Conservation (phyloP, 768 basidiomycete genomes). For the Paxillus involutus region DNA sequence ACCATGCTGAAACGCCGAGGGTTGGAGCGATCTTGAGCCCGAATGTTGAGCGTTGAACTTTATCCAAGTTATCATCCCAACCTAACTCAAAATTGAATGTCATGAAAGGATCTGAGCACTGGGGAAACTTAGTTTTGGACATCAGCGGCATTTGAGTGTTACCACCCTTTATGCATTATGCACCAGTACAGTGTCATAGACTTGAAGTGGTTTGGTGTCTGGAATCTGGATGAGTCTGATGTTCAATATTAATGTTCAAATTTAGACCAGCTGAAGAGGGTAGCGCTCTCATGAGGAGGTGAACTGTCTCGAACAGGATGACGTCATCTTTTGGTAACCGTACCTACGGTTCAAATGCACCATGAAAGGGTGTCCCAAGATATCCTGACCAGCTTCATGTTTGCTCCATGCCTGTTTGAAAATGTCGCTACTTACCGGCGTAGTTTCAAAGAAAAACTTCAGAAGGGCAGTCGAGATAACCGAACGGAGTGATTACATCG, state of each 20-base stretch:
- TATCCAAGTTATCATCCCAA: too few relatives aligned
- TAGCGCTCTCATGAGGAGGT: slow-evolving; percentile 11
- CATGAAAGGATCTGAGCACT: too few relatives aligned
- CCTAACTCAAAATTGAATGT: too few relatives aligned
- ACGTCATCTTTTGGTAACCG: slow-evolving; percentile 26
- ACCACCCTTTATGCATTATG: too few relatives aligned
- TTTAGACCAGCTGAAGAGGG: slow-evolving; percentile 4
- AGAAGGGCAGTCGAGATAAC: neutral
- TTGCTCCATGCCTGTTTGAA: slow-evolving; percentile 14
- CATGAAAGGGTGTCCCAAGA: neutral
- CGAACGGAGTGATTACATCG: neutral
- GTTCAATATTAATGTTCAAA: neutral
- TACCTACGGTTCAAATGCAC: slow-evolving; percentile 5
- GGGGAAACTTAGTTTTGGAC: too few relatives aligned
- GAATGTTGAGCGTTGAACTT: too few relatives aligned
- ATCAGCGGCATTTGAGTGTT: too few relatives aligned
- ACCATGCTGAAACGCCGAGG: neutral
- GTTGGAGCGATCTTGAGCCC: too few relatives aligned
- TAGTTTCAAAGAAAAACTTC: neutral
- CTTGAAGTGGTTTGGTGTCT: too few relatives aligned
- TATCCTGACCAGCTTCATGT: slow-evolving; percentile 6
- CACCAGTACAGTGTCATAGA: too few relatives aligned
- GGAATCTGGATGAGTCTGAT: neutral
- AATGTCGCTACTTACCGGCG: neutral
- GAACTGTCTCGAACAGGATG: slow-evolving; percentile 8